Evolutionary conservation across 306 rosid species (phyloP), one percentile per base, ranked within the genome.

Genomic region (Glycine latifolia): DNA sequence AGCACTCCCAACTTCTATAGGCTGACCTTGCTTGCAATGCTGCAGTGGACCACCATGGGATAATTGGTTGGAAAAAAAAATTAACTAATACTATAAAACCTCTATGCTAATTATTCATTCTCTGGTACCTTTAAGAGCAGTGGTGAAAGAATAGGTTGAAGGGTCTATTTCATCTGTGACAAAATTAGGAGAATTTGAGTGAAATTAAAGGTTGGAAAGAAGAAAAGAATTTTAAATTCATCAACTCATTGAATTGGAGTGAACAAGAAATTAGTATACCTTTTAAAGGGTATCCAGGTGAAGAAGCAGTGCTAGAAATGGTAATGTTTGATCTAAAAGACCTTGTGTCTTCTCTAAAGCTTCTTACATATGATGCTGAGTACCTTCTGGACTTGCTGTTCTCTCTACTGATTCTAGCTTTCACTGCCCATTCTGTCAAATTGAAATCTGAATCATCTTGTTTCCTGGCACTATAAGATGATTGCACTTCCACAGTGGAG

Each of bases 151-250:
- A 81, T 95, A 95, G 15, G 96, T 93, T 67, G 99, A 86, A 16
- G 99, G 98, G 90, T 95, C 94, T 33, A 95, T 95, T 86, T 94
- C 97, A 85, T 93, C 99, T 95, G 92, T 71, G 15, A 80, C 59
- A 75, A 82, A 73, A 14, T 31, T 0, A 8, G n/a, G 16, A 33
- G 8, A 12, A 12, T 75, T 31, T 81, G 10, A 79, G 49, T 14
- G 10, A 82, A 67, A 66, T 3, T 76, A 62, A 16, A 73, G 16
- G 10, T 31, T 7, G 33, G 63, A 35, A 44, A 37, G 47, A 39
- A 39, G 44, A 39, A 4, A 39, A 39, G 44, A 39, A 26, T 26
- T 26, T 26, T 26, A 26, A 8, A 8, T 14, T 47, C 10, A 54
- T 20, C 3, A 83, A 71, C 3, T 66, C 1, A 2, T 46, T 78